These are phyloP conservation scores for Coffea humblotiana DNA, from an alignment of 305 asterid species.

Conservation along the genomic window DNA sequence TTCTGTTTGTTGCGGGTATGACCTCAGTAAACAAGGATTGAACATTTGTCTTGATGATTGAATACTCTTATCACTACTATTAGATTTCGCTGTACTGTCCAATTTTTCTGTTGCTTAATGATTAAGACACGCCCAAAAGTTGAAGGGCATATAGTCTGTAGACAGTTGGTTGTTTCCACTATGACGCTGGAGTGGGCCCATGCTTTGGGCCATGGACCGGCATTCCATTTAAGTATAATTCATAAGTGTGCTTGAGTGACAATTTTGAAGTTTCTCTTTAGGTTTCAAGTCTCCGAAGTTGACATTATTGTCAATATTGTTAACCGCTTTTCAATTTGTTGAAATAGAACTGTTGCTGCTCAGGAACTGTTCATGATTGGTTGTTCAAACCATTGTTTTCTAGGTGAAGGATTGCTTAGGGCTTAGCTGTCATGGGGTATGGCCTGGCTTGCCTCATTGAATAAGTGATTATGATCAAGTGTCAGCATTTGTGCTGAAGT, in stretches of 20 bases:
- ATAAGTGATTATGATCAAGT: no score
- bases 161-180: not conserved
- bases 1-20: not conserved
- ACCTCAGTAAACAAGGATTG: not conserved
- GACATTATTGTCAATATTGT: no score
- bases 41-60: not conserved
- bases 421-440: not conserved
- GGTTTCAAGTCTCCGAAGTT: not conserved
- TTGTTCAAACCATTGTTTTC: not conserved
- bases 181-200: not conserved
- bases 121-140: not conserved
- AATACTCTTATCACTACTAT: no score
- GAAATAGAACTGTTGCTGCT: not conserved
- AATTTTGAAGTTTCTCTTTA: not conserved
- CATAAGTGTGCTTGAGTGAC: not conserved
- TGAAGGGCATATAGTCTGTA: not conserved
- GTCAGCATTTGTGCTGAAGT: not conserved
- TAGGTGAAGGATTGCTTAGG: not conserved
- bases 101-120: not conserved
- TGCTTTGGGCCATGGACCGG: not conserved
- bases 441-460: not conserved
- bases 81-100: not conserved
- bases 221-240: not conserved
- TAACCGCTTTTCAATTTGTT: not conserved
- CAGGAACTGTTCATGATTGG: not conserved